A percentile compares a stretch with the other conserved stretches of the same genome.
Evolutionary conservation across 2,329 filamentous ascomycete genomes (phyloP).

Genomic region (Arthroderma sp.): DNA sequence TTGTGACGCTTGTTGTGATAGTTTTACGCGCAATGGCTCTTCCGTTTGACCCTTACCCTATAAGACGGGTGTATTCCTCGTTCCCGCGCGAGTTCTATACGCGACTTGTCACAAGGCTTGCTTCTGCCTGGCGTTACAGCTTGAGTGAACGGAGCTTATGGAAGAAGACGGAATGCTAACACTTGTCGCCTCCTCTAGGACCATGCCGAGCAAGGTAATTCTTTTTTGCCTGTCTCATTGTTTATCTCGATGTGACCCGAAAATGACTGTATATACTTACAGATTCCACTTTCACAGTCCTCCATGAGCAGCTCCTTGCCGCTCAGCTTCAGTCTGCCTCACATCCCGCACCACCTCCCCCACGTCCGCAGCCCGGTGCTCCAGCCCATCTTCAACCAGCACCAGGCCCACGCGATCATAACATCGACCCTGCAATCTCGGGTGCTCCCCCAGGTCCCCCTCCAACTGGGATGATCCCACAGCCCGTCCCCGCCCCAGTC

Average conservation of each 20-base stretch:
- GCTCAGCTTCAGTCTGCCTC: slow-evolving; percentile 24
- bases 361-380: slow-evolving; percentile 27
- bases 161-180: neutral
- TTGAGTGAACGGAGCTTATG: too few species aligned
- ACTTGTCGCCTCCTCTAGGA: slow-evolving; percentile 18
- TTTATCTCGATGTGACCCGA: neutral
- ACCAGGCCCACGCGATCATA: slow-evolving; percentile 34
- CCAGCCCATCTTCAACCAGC: slow-evolving; percentile 19
- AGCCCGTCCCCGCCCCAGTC: slow-evolving; percentile 4
- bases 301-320: slow-evolving; percentile 50
- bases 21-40: neutral
- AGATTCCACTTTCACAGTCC: slow-evolving; percentile 30
- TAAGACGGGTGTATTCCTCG: too few species aligned
- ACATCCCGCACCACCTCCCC: slow-evolving; percentile 32
- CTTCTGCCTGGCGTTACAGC: neutral
- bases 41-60: too few species aligned
- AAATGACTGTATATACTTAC: neutral
- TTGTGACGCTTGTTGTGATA: neutral
- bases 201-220: slow-evolving; percentile 32
- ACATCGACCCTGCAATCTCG: slow-evolving; percentile 47
- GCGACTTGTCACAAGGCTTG: neutral
- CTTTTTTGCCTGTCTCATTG: slow-evolving; percentile 10
- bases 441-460: slow-evolving; percentile 17
- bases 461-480: slow-evolving; percentile 12
- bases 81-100: neutral